Evolutionary conservation across 805 yeast species (phyloP), one percentile per base, ranked within the genome.

Genomic region (Metschnikowia reukaufii): DNA sequence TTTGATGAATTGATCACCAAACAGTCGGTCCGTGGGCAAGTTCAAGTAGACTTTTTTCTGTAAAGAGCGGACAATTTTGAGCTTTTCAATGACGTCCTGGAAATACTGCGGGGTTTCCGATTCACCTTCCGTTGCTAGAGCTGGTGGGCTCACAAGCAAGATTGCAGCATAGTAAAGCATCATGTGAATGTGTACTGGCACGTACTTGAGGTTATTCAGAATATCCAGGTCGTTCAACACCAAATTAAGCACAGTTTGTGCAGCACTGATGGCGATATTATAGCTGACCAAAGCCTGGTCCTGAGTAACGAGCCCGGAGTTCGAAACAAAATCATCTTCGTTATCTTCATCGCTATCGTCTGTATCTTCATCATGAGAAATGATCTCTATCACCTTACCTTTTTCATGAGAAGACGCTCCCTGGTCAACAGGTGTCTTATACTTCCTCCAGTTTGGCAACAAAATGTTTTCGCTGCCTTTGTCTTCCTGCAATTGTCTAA

Each of bases 151-250:
- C 32, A 83, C 62, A 5, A 82, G 63, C 23, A 83, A 62, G 43
- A 83, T 62, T 0, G 84, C 83, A 1, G 88, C 85, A 54, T 82
- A 83, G 58, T 83, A 84, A 10, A 83, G 64, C 88, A 84, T 83
- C 42, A 84, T 74, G 58, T 83, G 87, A 34, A 84, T 80, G 59
- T 84, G 88, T n/a, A 83, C 78, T 0, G 90, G 90, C 17, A 83
- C 84, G 55, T 79, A 84, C 55, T 74, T 75, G 49, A 84, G 65
- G 38, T 81, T 79, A 7, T 73, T 67, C 21, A 75, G 60, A 29
- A 84, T 79, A 58, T 84, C 88, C 10, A 70, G 64, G 59, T 84
- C 89, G 39, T 74, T 76, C 4, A 82, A 65, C 0, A 82, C 83
- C 45, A 83, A 63, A 47, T 79, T 81, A 41, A 84, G 60, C 0